These are phyloP conservation scores for Solanum bulbocastanum DNA, from an alignment of 257 asterid genomes.

Conservation along the genomic window DNA sequence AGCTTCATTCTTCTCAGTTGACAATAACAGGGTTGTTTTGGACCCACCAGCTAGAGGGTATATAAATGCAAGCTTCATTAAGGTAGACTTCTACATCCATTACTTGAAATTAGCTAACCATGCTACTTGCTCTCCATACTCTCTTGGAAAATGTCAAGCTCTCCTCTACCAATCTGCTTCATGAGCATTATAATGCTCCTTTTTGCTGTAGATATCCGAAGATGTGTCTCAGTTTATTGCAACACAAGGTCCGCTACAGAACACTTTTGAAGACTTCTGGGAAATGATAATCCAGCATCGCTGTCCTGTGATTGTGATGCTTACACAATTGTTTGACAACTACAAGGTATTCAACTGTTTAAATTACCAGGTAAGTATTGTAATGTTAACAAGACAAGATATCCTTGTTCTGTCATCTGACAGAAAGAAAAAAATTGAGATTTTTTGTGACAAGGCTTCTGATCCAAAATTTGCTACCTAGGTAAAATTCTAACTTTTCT, in stretches of 20 bases:
- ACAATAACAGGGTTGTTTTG: slow-evolving; percentile 69
- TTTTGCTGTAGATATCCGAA: slow-evolving; percentile 51
- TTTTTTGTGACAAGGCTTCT: not conserved
- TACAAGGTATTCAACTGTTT: slow-evolving; percentile 37
- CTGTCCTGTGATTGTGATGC: slow-evolving; percentile 85
- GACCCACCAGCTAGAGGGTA: slow-evolving; percentile 68
- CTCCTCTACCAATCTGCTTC: not conserved
- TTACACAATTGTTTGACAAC: slow-evolving; percentile 70
- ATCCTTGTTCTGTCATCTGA: not conserved
- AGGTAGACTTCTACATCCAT: slow-evolving; percentile 22
- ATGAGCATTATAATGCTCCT: slow-evolving; percentile 2
- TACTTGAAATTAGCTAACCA: not conserved
- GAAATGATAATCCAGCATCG: slow-evolving; percentile 75
- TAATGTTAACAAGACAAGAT: not conserved
- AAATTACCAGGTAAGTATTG: not conserved
- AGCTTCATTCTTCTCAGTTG: slow-evolving; percentile 43
- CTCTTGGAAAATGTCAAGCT: not conserved
- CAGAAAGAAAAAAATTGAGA: not conserved
- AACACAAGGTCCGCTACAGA: slow-evolving; percentile 89
- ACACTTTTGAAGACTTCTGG: slow-evolving; percentile 88
- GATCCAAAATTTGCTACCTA: not conserved
- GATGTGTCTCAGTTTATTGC: slow-evolving; percentile 71
- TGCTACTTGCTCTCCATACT: not conserved
- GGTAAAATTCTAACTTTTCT: not conserved
- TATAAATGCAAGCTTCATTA: slow-evolving; percentile 76